A percentile compares a stretch with the other conserved stretches of the same genome.
Evolutionary conservation across 73 alveolate genomes (phyloP).

Genomic region (Paramecium bursaria): DNA sequence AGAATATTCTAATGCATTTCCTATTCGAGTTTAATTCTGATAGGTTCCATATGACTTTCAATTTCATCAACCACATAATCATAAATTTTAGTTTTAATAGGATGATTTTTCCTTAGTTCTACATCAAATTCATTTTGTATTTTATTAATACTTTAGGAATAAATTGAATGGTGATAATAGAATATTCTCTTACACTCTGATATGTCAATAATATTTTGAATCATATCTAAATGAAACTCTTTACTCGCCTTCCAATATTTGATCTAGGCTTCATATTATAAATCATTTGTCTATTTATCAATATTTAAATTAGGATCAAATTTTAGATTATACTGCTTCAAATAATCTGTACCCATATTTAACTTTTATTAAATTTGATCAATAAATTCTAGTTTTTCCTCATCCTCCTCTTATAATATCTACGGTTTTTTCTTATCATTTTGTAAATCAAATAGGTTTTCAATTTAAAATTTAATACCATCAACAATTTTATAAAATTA

Average conservation of each 20-base stretch:
- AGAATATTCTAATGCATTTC: not conserved
- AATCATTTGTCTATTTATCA: not conserved
- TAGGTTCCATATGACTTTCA: not conserved
- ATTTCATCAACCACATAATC: not conserved
- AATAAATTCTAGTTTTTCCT: not conserved
- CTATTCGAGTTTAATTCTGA: not conserved
- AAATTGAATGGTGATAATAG: not conserved
- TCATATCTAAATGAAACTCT: not conserved
- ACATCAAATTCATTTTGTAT: not conserved
- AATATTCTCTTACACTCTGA: not conserved
- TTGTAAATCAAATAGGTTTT: conserved; percentile 15
- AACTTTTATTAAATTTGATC: not conserved
- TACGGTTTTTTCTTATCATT: not conserved
- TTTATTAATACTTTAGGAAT: not conserved
- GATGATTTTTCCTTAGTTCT: not conserved
- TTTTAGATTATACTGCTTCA: not conserved
- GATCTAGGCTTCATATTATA: not conserved
- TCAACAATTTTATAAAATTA: not conserved
- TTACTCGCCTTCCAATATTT: conserved; percentile 1
- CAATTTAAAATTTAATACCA: not conserved
- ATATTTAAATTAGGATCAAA: conserved; percentile 4
- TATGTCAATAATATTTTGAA: not conserved
- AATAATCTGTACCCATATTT: not conserved
- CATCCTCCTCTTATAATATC: conserved; percentile 11
- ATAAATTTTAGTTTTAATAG: not conserved